Conservation (phyloP, 1,139 yeast genomes). For the Zhuliangozyma parablackwelliae region DNA sequence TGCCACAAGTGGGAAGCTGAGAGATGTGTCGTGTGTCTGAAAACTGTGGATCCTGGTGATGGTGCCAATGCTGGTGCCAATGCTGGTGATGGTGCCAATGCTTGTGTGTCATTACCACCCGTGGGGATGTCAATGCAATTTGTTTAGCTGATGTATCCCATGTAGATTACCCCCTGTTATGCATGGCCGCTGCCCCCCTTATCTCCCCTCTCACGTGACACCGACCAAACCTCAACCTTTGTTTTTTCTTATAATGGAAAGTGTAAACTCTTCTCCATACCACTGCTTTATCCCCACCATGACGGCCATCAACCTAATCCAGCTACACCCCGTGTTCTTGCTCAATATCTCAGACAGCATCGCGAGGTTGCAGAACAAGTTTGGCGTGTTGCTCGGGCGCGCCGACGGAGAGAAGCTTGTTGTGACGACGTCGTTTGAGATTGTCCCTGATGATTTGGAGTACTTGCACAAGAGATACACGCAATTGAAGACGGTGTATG, state of each 20-base stretch:
- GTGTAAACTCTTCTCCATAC: too few relatives aligned
- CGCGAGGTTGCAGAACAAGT: constrained; percentile 11
- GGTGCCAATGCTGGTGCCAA: not conserved
- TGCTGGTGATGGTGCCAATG: not conserved
- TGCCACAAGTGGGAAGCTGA: too few relatives aligned
- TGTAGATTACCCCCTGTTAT: too few relatives aligned
- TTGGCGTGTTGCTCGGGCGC: constrained; percentile 29
- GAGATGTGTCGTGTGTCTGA: too few relatives aligned
- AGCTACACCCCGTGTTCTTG: constrained; percentile 25
- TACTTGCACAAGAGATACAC: constrained; percentile 22
- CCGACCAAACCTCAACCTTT: too few relatives aligned
- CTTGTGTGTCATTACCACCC: too few relatives aligned
- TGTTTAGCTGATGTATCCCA: too few relatives aligned
- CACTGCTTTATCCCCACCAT: not conserved
- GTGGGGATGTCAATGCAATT: too few relatives aligned
- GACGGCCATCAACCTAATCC: constrained; percentile 10
- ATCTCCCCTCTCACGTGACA: too few relatives aligned
- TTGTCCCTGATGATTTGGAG: constrained; percentile 12
- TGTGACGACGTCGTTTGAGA: constrained; percentile 22
- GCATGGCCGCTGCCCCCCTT: too few relatives aligned
- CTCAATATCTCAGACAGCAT: constrained; percentile 26
- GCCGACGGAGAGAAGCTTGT: constrained; percentile 9
- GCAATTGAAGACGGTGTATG: constrained; percentile 25
- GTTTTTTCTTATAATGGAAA: too few relatives aligned
- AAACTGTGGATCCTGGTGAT: not conserved